phyloP scores from a whole-genome alignment of 306 rosid genomes.

The Benincasa hispida region DNA sequence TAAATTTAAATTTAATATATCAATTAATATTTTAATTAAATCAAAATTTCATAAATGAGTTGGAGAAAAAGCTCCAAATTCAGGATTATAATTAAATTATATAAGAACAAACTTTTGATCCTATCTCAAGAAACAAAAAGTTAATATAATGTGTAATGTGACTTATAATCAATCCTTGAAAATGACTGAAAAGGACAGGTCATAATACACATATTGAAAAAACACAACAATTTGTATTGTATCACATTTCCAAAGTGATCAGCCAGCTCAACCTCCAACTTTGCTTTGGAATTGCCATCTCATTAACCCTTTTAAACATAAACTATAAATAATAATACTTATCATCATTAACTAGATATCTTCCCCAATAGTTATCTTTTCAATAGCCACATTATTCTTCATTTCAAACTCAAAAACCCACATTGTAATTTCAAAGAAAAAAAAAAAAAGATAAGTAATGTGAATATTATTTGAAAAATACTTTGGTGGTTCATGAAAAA shows the following conservation, averaged over 20 bases:
- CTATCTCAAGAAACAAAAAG: background rate
- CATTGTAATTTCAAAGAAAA: too few species aligned
- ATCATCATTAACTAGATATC: background rate
- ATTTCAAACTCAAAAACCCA: too few species aligned
- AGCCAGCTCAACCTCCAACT: conserved; percentile 1
- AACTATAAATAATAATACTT: background rate
- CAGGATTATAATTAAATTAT: too few species aligned
- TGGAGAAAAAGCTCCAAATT: fast-evolving
- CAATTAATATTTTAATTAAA: too few species aligned
- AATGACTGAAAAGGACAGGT: background rate
- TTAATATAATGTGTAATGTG: too few species aligned
- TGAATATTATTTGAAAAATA: too few species aligned
- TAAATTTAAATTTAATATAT: too few species aligned
- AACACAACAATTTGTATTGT: background rate
- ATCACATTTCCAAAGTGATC: background rate
- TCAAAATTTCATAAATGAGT: too few species aligned
- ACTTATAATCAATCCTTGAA: background rate
- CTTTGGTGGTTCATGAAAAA: too few species aligned
- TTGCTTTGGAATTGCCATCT: background rate
- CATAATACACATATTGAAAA: background rate
- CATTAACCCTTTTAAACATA: background rate
- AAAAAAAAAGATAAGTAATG: too few species aligned
- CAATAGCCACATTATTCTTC: too few species aligned
- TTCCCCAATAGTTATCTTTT: background rate
- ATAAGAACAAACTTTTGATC: background rate